Base-by-base conservation (phyloP, 2,329 filamentous ascomycete genomes). In the Colletotrichum tabaci region DNA sequence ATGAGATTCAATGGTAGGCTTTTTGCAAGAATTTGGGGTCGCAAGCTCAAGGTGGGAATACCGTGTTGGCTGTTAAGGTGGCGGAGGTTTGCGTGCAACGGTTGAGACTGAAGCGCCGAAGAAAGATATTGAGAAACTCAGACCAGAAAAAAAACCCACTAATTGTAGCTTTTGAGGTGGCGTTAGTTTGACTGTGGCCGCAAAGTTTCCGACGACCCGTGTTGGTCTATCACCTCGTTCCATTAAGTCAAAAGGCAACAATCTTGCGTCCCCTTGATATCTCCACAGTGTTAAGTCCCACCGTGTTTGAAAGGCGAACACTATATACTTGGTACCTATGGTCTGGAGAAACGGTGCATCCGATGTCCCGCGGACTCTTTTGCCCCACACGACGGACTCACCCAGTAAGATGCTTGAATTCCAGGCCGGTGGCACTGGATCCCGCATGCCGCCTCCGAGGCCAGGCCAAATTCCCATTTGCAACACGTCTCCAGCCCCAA, bases 381-480 rank as follows among this genome's bases (percentile, higher is more conserved):
- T 35, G 58, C 58, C 40, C 68, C 58, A 63, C 58, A 58, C 23
- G 7, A 9, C 13, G 46, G 35, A 13, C 44, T 40, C 50, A 26
- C 67, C 30, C 63, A 61, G 35, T 61, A 35, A 71, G 47, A 55
- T 40, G n/a, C 55, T 23, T 55, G 67, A 62, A 66, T 61, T 55
- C 50, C 49, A n/a, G 46, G 12, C n/a, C 21, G 40, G 67, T 66
- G 55, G 63, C 61, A 47, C 66, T 40, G 67, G 67, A 61, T 50
- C 35, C 67, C 50, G 55, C 57, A 73, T 73, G 58, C 71, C 71
- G 61, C 71, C 62, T 56, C 60, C 30, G 61, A 62, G 49, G 71
- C 71, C 71, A 62, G 49, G 71, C 71, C 71, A 73, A 73, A 73
- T 60, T 72, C 61, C 70, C 70, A 72, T 69, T 62, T 61, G 70